Evolutionary conservation across 768 basidiomycete genomes (phyloP).

Genomic region (Trametes gibbosa): DNA sequence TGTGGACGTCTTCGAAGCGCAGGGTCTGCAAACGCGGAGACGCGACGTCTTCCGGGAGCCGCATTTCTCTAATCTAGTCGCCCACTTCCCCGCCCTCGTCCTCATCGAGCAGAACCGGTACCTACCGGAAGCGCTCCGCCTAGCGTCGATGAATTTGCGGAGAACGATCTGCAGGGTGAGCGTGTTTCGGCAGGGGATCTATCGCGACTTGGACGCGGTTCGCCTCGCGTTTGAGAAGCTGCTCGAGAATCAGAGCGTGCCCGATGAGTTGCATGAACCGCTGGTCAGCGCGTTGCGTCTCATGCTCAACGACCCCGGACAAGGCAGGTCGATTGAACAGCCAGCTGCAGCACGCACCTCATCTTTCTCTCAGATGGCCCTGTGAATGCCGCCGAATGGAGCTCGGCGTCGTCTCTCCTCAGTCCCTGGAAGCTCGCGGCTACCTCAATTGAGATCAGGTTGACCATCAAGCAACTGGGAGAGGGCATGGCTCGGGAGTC

Average conservation of each 20-base stretch:
- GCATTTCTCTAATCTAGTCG: constrained; percentile 62
- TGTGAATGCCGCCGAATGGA: constrained; percentile 15
- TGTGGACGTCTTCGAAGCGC: constrained; percentile 58
- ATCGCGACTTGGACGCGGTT: constrained; percentile 70
- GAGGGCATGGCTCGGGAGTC: constrained; percentile 60
- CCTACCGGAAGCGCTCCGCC: constrained; percentile 49
- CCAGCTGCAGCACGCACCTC: background rate
- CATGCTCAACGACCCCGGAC: constrained; percentile 62
- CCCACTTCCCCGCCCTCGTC: constrained; percentile 66
- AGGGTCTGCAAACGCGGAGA: constrained; percentile 66
- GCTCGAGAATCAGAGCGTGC: constrained; percentile 36
- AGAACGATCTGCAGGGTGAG: constrained; percentile 55
- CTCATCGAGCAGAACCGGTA: constrained; percentile 61
- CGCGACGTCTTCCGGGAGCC: constrained; percentile 65
- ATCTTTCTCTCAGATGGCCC: constrained; percentile 4
- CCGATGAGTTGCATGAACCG: constrained; percentile 47
- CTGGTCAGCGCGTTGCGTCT: constrained; percentile 65
- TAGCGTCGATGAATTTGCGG: constrained; percentile 51
- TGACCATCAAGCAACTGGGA: constrained; percentile 71
- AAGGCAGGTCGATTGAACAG: constrained; percentile 40
- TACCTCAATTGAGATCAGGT: constrained; percentile 75
- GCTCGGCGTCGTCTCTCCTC: constrained; percentile 51
- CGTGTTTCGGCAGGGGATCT: constrained; percentile 74
- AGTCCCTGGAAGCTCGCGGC: constrained; percentile 85
- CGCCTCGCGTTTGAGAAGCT: constrained; percentile 65